phyloP scores from a whole-genome alignment of 2,329 filamentous ascomycete genomes.

The Neonectria hederae region DNA sequence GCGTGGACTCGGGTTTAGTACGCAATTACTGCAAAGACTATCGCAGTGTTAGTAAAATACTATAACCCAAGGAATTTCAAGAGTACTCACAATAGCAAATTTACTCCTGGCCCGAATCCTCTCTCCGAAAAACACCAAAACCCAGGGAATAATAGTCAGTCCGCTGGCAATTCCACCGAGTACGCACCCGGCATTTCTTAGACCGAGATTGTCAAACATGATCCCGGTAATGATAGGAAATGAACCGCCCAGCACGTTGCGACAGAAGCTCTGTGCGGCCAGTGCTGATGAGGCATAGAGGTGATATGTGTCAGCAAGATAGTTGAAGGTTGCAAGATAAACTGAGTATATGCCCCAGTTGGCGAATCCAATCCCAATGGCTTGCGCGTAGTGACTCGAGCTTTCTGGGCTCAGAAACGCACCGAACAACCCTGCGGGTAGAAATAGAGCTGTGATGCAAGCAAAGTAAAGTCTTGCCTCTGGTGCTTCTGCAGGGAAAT shows the following conservation, averaged over 20 bases:
- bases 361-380: conserved; percentile 74
- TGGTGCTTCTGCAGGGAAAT: conserved; percentile 65
- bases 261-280: conserved; percentile 85
- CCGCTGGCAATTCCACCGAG: conserved; percentile 76
- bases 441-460: conserved; percentile 77
- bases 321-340: conserved; percentile 92
- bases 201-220: conserved; percentile 78
- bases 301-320: conserved; percentile 88
- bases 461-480: conserved; percentile 86
- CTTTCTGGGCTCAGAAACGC: conserved; percentile 44
- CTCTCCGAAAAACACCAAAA: conserved; percentile 81
- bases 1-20: not conserved
- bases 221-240: conserved; percentile 81
- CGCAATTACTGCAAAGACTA: conserved; percentile 34
- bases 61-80: too few species aligned
- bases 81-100: conserved; percentile 70
- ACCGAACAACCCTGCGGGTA: conserved; percentile 80
- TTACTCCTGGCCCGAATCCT: conserved; percentile 79
- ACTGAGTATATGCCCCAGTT: conserved; percentile 89
- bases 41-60: not conserved
- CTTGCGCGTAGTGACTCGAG: conserved; percentile 42
- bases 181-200: conserved; percentile 75
- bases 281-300: conserved; percentile 85
- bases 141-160: conserved; percentile 87
- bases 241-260: conserved; percentile 82